These are phyloP conservation scores for Candida schatavii DNA, from an alignment of 805 yeast species.

Conservation along the genomic window DNA sequence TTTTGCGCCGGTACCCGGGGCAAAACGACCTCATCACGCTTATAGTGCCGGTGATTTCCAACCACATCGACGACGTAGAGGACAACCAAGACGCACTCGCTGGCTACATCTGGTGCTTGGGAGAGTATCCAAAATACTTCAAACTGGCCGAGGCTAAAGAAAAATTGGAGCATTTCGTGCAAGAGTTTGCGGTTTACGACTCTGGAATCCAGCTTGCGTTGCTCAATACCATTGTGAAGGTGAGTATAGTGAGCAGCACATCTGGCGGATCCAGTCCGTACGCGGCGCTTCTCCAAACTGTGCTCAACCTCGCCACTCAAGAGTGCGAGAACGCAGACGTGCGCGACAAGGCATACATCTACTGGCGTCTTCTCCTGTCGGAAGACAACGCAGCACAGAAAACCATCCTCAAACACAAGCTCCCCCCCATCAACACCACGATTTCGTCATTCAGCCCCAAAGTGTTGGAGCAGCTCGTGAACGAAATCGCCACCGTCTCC, in stretches of 20 bases:
- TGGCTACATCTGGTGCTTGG: conserved; percentile 67
- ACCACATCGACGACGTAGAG: conserved; percentile 43
- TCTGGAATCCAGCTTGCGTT: conserved; percentile 58
- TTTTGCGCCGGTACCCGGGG: conserved; percentile 64
- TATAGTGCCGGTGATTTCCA: conserved; percentile 52
- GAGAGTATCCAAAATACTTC: conserved; percentile 65
- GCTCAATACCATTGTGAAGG: conserved; percentile 61
- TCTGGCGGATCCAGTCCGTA: conserved; percentile 16
- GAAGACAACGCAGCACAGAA: conserved; percentile 38
- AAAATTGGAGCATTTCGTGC: conserved; percentile 45
- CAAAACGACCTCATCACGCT: conserved; percentile 47
- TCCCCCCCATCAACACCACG: conserved; percentile 72
- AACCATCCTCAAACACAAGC: conserved; percentile 53
- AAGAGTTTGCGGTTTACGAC: conserved; percentile 57
- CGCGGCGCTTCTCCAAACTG: conserved; percentile 50
- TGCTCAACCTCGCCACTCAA: conserved; percentile 61
- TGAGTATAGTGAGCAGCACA: conserved; percentile 29
- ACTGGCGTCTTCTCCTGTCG: conserved; percentile 71
- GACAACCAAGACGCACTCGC: conserved; percentile 51
- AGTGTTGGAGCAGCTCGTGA: conserved; percentile 62
- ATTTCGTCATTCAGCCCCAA: conserved; percentile 69
- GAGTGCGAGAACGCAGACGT: conserved; percentile 72
- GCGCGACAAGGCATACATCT: conserved; percentile 74
- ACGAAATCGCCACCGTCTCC: conserved; percentile 80
- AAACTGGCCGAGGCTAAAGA: conserved; percentile 41